phyloP scores from a whole-genome alignment of 2,329 filamentous ascomycete genomes.

The Karstenula rhodostoma region DNA sequence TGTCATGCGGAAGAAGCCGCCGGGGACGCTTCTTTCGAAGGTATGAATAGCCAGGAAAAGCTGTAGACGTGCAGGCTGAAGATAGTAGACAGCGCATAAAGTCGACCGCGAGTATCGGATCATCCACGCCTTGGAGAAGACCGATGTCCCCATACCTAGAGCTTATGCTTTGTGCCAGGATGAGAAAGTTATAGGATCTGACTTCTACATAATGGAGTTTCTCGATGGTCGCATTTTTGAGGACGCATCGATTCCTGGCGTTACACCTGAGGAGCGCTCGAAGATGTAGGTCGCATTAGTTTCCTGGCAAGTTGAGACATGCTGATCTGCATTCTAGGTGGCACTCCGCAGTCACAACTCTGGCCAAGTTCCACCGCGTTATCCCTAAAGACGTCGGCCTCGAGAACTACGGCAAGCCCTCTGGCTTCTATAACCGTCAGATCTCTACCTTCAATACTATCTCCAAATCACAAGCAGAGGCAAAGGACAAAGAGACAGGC shows the following conservation, averaged over 20 bases:
- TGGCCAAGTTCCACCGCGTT: constrained; percentile 86
- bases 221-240: constrained; percentile 93
- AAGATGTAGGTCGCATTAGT: constrained; percentile 64
- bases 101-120: constrained; percentile 96
- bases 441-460: constrained; percentile 83
- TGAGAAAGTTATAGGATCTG: constrained; percentile 78
- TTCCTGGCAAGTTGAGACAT: neutral
- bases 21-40: constrained; percentile 84
- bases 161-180: constrained; percentile 89
- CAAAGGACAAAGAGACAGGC: constrained; percentile 78
- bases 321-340: constrained; percentile 61
- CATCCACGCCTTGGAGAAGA: constrained; percentile 80
- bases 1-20: constrained; percentile 97
- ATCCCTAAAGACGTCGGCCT: constrained; percentile 72
- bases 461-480: constrained; percentile 77
- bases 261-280: constrained; percentile 72
- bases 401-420: constrained; percentile 73
- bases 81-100: constrained; percentile 83
- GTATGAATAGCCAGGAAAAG: constrained; percentile 14
- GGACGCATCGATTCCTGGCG: constrained; percentile 80
- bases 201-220: constrained; percentile 98
- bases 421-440: constrained; percentile 86
- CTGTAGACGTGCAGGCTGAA: neutral
- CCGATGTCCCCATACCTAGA: constrained; percentile 85
- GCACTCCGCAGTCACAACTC: constrained; percentile 81